phyloP scores from a whole-genome alignment of 352 stramenopile genomes.

The Globisporangium nunn region DNA sequence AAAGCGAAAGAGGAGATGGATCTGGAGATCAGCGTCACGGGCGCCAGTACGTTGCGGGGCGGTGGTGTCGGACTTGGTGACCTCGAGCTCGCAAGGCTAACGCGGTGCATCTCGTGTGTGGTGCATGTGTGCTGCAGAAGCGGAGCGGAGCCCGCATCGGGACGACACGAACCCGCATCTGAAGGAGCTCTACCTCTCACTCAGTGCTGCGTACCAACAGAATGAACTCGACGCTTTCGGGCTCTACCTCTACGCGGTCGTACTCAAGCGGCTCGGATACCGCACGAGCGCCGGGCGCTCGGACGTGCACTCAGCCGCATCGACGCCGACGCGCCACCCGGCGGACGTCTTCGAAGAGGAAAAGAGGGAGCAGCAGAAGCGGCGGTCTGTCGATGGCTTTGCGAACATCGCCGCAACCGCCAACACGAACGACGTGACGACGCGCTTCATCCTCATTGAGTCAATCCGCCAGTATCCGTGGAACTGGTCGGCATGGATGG shows the following conservation, averaged over 20 bases:
- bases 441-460: slow-evolving; percentile 57
- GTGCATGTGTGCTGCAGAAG: slow-evolving; percentile 14
- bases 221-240: slow-evolving; percentile 64
- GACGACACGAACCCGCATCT: slow-evolving; percentile 61
- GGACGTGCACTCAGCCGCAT: slow-evolving; percentile 12
- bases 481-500: slow-evolving; percentile 98
- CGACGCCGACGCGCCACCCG: slow-evolving; percentile 28
- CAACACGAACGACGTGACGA: slow-evolving; percentile 40
- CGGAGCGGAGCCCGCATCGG: slow-evolving; percentile 27
- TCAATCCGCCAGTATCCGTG: slow-evolving; percentile 70
- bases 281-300: slow-evolving; percentile 35
- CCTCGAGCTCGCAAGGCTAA: not conserved
- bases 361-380: slow-evolving; percentile 27
- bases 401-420: slow-evolving; percentile 7
- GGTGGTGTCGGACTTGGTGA: not conserved
- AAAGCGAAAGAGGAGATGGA: slow-evolving; percentile 78
- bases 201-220: slow-evolving; percentile 42
- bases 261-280: slow-evolving; percentile 62
- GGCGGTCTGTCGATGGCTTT: slow-evolving; percentile 14
- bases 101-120: not conserved
- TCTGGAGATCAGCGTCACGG: slow-evolving; percentile 59
- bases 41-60: slow-evolving; percentile 26
- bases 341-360: slow-evolving; percentile 26
- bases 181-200: slow-evolving; percentile 56
- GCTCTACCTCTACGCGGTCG: slow-evolving; percentile 76